Base-by-base conservation (phyloP, 2,329 filamentous ascomycete species). In the Septoria petroselini region DNA sequence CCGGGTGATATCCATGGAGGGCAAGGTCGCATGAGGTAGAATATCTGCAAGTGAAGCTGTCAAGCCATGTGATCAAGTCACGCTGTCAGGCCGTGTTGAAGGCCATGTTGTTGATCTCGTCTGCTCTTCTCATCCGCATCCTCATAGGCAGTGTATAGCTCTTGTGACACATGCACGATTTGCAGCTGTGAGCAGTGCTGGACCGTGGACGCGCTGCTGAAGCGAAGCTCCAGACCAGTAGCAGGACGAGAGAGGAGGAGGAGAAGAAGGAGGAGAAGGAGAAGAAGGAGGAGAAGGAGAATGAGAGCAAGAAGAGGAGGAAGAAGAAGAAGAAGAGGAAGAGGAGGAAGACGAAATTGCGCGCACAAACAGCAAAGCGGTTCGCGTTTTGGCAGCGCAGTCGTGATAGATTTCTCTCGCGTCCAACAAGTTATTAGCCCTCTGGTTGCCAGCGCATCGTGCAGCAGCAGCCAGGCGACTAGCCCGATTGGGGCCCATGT, bases 81-180 rank as follows among this genome's bases (percentile, higher is more conserved):
- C n/a, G n/a, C n/a, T n/a, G n/a, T n/a, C n/a, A n/a, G n/a, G n/a
- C n/a, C n/a, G n/a, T n/a, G n/a, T n/a, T n/a, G n/a, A n/a, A n/a
- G n/a, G n/a, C n/a, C n/a, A n/a, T n/a, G n/a, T n/a, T n/a, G n/a
- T n/a, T n/a, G n/a, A n/a, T n/a, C n/a, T n/a, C n/a, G n/a, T n/a
- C n/a, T n/a, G n/a, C 85, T 0, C 81, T 89, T 76, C 86, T 84
- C 60, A 70, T 90, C n/a, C n/a, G n/a, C n/a, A 81, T 90, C 27
- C 84, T 85, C 1, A 84, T 88, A 58, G 62, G 80, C 2, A 42
- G 48, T 5, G 63, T 61, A 7, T 62, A 59, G 38, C 33, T 53
- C 42, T 45, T 45, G 42, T 38, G 42, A 45, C 31, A 11, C 42
- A 31, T 37, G 42, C 30, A 38, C 18, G 35, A 17, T 30, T 38